Evolutionary conservation across 495 filamentous ascomycete species (phyloP), one percentile per base, ranked within the genome.

Genomic region (Chaetomium cochliodes): DNA sequence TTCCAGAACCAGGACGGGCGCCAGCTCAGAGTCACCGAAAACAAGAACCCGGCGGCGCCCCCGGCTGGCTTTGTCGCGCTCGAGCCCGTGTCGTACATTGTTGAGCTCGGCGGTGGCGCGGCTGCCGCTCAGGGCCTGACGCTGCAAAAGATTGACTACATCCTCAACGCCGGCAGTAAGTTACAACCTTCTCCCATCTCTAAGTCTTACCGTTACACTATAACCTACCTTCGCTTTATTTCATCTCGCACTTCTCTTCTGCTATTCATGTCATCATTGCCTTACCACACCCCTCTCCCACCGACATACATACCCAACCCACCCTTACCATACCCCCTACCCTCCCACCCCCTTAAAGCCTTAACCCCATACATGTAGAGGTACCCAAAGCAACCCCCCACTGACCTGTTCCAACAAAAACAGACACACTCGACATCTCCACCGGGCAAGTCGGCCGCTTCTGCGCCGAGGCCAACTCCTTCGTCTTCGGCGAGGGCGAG

Each of bases 131-230:
- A 56, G 11, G 70, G 68, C 30, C 51, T 80, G 18, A 77, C 75
- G 1, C 65, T 80, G 11, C 66, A 69, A n/a, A 77, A 76, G 70
- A 69, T 78, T 53, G 77, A 79, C 55, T 79, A 74, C 63, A 73
- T 79, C 53, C 70, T 66, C 62, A 75, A 74, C 22, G 65, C 69
- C 52, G 53, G 53, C 56, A 72, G 69, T 73, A 16, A 62, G 68
- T 70, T 42, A 0, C 50, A 9, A 2, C 26, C 22, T 47, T 2
- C 20, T 26, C 12, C 18, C 15, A 0, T 7, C 20, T 41, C 16
- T 23, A n/a, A n/a, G n/a, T 39, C 6, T 51, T n/a, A n/a, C 39
- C 28, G 33, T n/a, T 58, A 15, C 54, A 53, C 22, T 16, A 26
- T 62, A 44, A 33, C 30, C 30, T n/a, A n/a, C 3, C 7, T 33